phyloP scores from a whole-genome alignment of 441 rosid species.

The Pelargonium hybrid region DNA sequence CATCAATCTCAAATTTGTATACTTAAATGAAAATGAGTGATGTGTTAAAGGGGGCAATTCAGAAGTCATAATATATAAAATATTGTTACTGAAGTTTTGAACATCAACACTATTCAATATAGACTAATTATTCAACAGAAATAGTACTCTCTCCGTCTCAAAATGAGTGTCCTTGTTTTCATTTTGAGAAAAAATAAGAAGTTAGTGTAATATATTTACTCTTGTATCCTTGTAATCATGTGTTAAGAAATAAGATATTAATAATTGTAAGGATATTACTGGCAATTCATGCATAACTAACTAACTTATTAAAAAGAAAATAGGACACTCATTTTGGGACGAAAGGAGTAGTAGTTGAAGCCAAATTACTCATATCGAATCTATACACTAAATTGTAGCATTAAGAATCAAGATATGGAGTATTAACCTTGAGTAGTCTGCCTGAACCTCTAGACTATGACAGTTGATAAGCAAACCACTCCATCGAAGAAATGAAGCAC shows the following conservation, averaged over 20 bases:
- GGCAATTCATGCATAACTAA: too few species aligned
- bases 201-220: too few species aligned
- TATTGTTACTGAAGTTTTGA: not conserved
- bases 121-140: not conserved
- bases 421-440: slow-evolving; percentile 65
- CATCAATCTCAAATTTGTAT: not conserved
- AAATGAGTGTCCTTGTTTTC: too few species aligned
- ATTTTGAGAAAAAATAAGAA: too few species aligned
- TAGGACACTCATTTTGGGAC: too few species aligned
- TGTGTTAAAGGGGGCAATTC: not conserved
- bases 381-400: not conserved
- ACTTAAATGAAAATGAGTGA: not conserved
- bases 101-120: not conserved
- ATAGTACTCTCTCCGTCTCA: too few species aligned
- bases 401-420: not conserved
- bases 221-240: too few species aligned
- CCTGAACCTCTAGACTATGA: slow-evolving; percentile 65
- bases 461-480: slow-evolving; percentile 75
- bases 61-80: not conserved
- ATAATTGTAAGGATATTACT: too few species aligned
- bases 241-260: too few species aligned
- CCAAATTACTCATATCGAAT: not conserved
- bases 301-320: too few species aligned
- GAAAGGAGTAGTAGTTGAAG: not conserved
- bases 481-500: slow-evolving; percentile 55